Base-by-base conservation (phyloP, 306 rosid genomes). In the Cicer arietinum region DNA sequence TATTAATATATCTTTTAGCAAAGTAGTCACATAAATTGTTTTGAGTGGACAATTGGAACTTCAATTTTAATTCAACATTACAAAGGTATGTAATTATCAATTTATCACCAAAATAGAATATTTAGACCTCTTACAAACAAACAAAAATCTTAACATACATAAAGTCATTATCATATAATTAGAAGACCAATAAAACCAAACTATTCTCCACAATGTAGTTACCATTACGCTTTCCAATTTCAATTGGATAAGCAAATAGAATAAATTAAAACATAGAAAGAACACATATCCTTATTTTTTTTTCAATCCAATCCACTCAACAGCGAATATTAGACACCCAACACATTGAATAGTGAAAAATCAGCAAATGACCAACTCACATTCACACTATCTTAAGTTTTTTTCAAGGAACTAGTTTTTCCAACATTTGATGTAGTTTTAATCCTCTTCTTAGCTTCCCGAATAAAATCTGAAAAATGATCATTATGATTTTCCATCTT, bases 401-500 rank as follows among this genome's bases (percentile, higher is more conserved):
- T 72, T 77, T 80, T 84, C 40, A 80, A 82, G 17, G 89, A 77
- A 54, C 53, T 12, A 10, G 14, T 43, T 60, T 72, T 87, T 71
- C 88, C 84, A 56, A 71, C 8, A 71, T 12, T 77, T 0, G 90
- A 80, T 7, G 84, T 70, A 47, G 82, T 74, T 71, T 81, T 67
- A 8, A 89, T 70, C 74, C 65, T 89, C 52, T 48, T 74, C 81
- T 50, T 79, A 8, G 79, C 75, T 40, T 45, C 53, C 20, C 77
- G 66, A 75, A 87, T 84, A 43, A 78, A 90, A 39, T 82, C 88
- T 18, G 89, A 74, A 73, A 82, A 81, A 6, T 75, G 83, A 47
- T 91, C 91, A n/a, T 62, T 72, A 1, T 37, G 63, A 48, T 73
- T 45, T 7, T 76, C 80, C 63, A 75, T 59, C 54, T 51, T 83